phyloP scores from a whole-genome alignment of 2,329 filamentous ascomycete species.

The Colletotrichum cordylinicola region DNA sequence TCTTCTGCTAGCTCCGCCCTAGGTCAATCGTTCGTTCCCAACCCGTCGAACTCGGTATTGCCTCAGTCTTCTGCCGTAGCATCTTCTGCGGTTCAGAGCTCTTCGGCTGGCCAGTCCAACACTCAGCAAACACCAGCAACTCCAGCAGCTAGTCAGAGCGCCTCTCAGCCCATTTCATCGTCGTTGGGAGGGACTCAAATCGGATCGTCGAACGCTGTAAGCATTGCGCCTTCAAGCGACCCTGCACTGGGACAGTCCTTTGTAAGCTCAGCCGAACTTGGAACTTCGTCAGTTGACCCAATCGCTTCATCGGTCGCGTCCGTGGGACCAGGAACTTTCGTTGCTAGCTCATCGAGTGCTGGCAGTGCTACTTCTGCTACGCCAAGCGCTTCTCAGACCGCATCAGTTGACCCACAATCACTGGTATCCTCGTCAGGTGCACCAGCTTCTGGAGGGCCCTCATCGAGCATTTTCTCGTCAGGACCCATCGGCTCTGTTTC shows the following conservation, averaged over 20 bases:
- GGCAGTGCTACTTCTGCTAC: not conserved
- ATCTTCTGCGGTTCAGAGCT: not conserved
- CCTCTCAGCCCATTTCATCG: not conserved
- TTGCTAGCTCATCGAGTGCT: not conserved
- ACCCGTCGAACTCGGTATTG: not conserved
- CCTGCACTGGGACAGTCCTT: not conserved
- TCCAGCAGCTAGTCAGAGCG: not conserved
- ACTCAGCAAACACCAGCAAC: not conserved
- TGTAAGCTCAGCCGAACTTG: not conserved
- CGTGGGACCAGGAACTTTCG: not conserved
- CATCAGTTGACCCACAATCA: not conserved
- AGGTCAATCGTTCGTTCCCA: not conserved
- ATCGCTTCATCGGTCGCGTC: not conserved
- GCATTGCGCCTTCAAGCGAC: not conserved
- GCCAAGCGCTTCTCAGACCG: not conserved
- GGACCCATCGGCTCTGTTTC: fast-evolving
- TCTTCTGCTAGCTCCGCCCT: not conserved
- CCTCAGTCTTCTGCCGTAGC: not conserved
- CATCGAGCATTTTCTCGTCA: not conserved
- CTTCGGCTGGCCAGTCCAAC: not conserved
- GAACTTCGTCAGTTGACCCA: not conserved
- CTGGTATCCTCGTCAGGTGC: not conserved
- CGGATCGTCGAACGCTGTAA: not conserved
- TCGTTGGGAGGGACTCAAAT: not conserved
- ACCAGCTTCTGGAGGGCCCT: not conserved